These are phyloP conservation scores for Xylariaceae sp. DNA, from an alignment of 2,329 filamentous ascomycete genomes.

Conservation along the genomic window DNA sequence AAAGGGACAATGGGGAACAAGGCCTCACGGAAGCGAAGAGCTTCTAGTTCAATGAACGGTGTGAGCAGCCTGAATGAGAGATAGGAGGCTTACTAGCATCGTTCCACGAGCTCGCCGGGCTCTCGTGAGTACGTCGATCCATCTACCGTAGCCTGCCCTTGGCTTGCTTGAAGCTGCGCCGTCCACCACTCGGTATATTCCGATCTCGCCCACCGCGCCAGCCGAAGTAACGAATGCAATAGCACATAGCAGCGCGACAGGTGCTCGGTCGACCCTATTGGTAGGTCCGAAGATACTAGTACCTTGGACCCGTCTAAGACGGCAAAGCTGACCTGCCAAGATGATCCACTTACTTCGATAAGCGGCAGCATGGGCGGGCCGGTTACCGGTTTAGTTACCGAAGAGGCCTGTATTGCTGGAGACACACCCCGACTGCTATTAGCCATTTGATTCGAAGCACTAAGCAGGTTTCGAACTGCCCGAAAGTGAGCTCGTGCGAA, in stretches of 20 bases:
- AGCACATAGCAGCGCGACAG: neutral
- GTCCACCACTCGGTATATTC: constrained; percentile 4
- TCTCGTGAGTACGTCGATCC: neutral
- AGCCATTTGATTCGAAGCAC: neutral
- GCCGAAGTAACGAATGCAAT: constrained; percentile 5
- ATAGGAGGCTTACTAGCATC: no score
- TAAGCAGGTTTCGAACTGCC: neutral
- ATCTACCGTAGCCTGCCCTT: neutral
- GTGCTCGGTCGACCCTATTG: neutral
- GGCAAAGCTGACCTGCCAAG: constrained; percentile 6
- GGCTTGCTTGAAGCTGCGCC: neutral
- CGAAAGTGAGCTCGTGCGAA: constrained; percentile 5
- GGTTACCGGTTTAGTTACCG: neutral
- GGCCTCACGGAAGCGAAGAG: no score
- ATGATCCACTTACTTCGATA: constrained; percentile 5
- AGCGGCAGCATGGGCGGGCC: constrained; percentile 1
- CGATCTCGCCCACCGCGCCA: neutral
- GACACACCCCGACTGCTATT: neutral
- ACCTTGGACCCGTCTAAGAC: constrained; percentile 1
- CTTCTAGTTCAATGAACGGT: no score
- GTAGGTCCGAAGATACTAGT: constrained; percentile 5
- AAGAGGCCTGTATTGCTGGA: neutral
- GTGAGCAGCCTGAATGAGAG: no score
- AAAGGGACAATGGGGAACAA: no score
- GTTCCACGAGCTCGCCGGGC: no score